phyloP scores from a whole-genome alignment of 768 basidiomycete genomes.

The Termitomyces sp. region DNA sequence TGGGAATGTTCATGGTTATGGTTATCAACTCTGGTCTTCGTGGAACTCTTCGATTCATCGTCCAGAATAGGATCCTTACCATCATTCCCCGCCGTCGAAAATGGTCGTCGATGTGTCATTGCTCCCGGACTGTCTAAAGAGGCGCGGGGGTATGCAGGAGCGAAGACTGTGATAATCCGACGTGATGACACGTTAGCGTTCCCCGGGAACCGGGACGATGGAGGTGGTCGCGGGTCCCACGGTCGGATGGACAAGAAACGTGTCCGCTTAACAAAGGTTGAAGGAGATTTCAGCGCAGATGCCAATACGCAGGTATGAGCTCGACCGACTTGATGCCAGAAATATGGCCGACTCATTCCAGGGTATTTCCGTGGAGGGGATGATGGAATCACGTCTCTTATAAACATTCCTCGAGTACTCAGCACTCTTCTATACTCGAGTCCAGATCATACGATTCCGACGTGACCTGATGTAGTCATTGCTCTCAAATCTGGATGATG shows the following conservation, averaged over 20 bases:
- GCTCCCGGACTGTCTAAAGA: neutral
- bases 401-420: neutral
- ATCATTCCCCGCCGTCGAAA: conserved; percentile 18
- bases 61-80: neutral
- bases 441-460: neutral
- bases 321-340: conserved; percentile 15
- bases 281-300: neutral
- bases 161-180: conserved; percentile 1
- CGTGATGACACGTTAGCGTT: conserved; percentile 7
- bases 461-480: neutral
- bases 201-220: neutral
- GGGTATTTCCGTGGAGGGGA: conserved; percentile 4
- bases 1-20: conserved; percentile 26
- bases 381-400: conserved; percentile 8
- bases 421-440: neutral
- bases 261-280: conserved; percentile 7
- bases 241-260: conserved; percentile 8
- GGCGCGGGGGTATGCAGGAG: neutral
- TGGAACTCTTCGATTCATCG: neutral
- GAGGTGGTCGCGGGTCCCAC: conserved; percentile 7
- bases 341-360: conserved; percentile 14
- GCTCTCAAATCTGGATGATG: neutral
- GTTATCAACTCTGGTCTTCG: conserved; percentile 6
- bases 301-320: conserved; percentile 5
- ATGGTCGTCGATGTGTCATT: conserved; percentile 20